phyloP scores from a whole-genome alignment of 306 rosid species.

The Medicago lupulina region DNA sequence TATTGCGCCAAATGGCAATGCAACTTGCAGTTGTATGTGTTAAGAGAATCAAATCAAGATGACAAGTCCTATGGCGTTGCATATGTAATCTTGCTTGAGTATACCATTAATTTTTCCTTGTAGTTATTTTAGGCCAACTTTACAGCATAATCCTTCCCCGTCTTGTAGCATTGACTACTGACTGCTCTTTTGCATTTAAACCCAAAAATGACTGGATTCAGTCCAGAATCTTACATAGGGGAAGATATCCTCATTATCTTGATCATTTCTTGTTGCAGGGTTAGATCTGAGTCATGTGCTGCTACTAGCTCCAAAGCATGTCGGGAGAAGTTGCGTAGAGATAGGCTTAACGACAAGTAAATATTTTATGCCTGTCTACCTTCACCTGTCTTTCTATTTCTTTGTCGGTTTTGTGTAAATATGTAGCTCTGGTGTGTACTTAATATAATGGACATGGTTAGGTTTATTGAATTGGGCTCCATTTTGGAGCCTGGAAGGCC shows the following conservation, averaged over 20 bases:
- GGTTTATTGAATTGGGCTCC: conserved; percentile 89
- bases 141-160: conserved; percentile 6
- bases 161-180: neutral
- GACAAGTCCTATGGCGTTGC: no score
- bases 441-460: conserved; percentile 52
- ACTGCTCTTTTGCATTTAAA: neutral
- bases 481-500: conserved; percentile 95
- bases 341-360: conserved; percentile 95
- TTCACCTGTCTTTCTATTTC: conserved; percentile 24
- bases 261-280: conserved; percentile 61
- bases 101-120: conserved; percentile 1
- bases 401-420: conserved; percentile 19
- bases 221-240: conserved; percentile 11
- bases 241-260: conserved; percentile 20
- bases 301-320: conserved; percentile 91
- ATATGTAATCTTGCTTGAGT: conserved; percentile 18
- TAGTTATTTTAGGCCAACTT: neutral
- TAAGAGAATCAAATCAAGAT: no score
- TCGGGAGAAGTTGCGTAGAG: conserved; percentile 95
- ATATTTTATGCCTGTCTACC: conserved; percentile 19
- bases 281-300: conserved; percentile 72
- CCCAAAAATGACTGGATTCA: conserved; percentile 9
- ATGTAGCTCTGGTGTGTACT: conserved; percentile 24
- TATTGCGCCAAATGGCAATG: no score
- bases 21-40: no score